Evolutionary conservation across 2,329 filamentous ascomycete species (phyloP).

Genomic region (Colletotrichum paranaense): DNA sequence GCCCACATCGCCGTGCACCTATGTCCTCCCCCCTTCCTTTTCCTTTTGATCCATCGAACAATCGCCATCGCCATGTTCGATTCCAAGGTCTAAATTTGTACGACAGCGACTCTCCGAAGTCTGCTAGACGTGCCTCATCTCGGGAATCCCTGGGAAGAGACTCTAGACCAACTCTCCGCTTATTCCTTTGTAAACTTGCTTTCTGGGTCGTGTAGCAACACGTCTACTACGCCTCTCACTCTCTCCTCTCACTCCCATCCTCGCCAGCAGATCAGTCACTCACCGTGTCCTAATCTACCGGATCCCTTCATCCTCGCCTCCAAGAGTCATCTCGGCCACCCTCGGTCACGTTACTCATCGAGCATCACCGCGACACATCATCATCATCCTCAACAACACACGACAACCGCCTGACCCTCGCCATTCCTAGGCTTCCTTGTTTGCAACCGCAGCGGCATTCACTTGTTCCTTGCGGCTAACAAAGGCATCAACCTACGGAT

Average conservation of each 20-base stretch:
- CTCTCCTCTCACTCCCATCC: conserved; percentile 31
- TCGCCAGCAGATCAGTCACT: conserved; percentile 33
- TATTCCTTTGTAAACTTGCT: conserved; percentile 40
- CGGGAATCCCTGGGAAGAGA: conserved; percentile 40
- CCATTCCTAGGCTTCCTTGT: conserved; percentile 38
- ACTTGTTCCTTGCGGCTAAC: conserved; percentile 60
- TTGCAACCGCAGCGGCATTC: conserved; percentile 57
- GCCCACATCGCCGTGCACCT: conserved; percentile 42
- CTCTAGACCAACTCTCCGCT: conserved; percentile 47
- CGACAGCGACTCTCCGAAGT: conserved; percentile 66
- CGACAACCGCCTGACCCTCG: conserved; percentile 14
- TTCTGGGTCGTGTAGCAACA: conserved; percentile 32
- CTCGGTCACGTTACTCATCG: conserved; percentile 34
- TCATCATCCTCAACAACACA: conserved; percentile 25
- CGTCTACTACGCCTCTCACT: conserved; percentile 30
- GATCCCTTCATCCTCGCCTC: conserved; percentile 34
- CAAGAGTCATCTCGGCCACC: conserved; percentile 32
- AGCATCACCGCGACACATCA: conserved; percentile 19
- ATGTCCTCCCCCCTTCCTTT: conserved; percentile 50
- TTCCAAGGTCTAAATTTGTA: conserved; percentile 60
- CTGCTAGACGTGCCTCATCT: conserved; percentile 53
- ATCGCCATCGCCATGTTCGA: conserved; percentile 65
- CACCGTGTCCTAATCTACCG: conserved; percentile 34
- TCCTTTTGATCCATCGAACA: conserved; percentile 56
- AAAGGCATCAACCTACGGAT: conserved; percentile 20